Evolutionary conservation across 2,329 filamentous ascomycete species (phyloP), one percentile per base, ranked within the genome.

Genomic region (Aureobasidium subglaciale): DNA sequence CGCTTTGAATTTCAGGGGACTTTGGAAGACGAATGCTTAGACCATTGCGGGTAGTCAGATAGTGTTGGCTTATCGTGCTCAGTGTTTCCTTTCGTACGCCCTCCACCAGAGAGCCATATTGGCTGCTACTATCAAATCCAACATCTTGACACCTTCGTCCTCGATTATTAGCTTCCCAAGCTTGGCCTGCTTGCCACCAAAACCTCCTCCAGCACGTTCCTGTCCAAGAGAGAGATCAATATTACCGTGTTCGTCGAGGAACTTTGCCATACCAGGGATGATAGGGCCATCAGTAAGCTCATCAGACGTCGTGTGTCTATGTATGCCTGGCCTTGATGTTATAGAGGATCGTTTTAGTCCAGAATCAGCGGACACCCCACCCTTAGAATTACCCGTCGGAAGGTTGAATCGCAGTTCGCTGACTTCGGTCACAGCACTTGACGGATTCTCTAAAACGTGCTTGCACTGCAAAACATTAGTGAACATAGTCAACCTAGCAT

Each of bases 21-120:
- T n/a, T n/a, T n/a, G n/a, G n/a, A n/a, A n/a, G n/a, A n/a, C n/a
- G n/a, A n/a, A n/a, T n/a, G n/a, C n/a, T n/a, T n/a, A n/a, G n/a
- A n/a, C n/a, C n/a, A n/a, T n/a, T n/a, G n/a, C n/a, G n/a, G n/a
- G n/a, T n/a, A n/a, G n/a, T n/a, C n/a, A n/a, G n/a, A n/a, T n/a
- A n/a, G n/a, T n/a, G n/a, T n/a, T n/a, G n/a, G n/a, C n/a, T n/a
- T n/a, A n/a, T 42, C 40, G 30, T 18, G 25, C 35, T 52, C 35
- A 54, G 61, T 57, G 61, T 9, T 56, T 57, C 54, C 60, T 63
- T 53, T 89, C 86, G 81, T 90, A 96, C 4, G 88, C 84, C 63
- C 85, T 84, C 91, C 92, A 97, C 89, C 91, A 99, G 15, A 97
- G 75, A 1, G 88, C 90, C 72, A 99, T 82, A 67, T 96, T 96